Percentiles rank a stretch among this genome's conserved stretches.
Evolutionary conservation across 768 basidiomycete genomes (phyloP).

Genomic region (Tylopilus sp.): DNA sequence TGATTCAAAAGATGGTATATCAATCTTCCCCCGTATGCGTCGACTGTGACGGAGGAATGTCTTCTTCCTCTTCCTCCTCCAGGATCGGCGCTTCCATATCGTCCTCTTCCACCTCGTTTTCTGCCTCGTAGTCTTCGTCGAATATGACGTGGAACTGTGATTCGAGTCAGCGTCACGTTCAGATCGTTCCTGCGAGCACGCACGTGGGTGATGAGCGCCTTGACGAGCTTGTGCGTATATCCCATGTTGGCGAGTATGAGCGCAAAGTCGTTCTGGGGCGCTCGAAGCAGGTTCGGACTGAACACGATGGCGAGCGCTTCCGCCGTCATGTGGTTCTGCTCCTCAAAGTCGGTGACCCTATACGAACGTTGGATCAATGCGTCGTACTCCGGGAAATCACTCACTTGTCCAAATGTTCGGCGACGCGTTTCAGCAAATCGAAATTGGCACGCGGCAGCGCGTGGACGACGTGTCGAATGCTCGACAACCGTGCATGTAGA

Average conservation of each 20-base stretch:
- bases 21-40: slow-evolving; percentile 24
- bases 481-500: slow-evolving; percentile 59
- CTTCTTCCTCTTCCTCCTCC: slow-evolving; percentile 55
- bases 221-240: slow-evolving; percentile 69
- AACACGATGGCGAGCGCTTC: slow-evolving; percentile 84
- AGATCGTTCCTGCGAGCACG: slow-evolving; percentile 28
- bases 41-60: slow-evolving; percentile 26
- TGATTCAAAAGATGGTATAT: slow-evolving; percentile 10
- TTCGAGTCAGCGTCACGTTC: slow-evolving; percentile 4
- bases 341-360: slow-evolving; percentile 86
- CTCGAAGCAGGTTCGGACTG: slow-evolving; percentile 74
- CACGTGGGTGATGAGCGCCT: slow-evolving; percentile 74
- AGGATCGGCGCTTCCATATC: slow-evolving; percentile 64
- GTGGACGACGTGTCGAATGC: slow-evolving; percentile 66
- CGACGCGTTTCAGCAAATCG: slow-evolving; percentile 72
- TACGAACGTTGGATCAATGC: background rate
- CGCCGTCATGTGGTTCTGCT: slow-evolving; percentile 87
- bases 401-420: slow-evolving; percentile 80
- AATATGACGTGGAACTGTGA: slow-evolving; percentile 65
- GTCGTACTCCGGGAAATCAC: slow-evolving; percentile 10
- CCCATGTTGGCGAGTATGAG: slow-evolving; percentile 81
- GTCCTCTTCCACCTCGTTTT: slow-evolving; percentile 56
- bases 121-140: slow-evolving; percentile 60
- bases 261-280: slow-evolving; percentile 74
- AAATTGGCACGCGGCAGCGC: slow-evolving; percentile 70